Evolutionary conservation across 768 basidiomycete genomes (phyloP).

Genomic region (Tylopilus balloui): DNA sequence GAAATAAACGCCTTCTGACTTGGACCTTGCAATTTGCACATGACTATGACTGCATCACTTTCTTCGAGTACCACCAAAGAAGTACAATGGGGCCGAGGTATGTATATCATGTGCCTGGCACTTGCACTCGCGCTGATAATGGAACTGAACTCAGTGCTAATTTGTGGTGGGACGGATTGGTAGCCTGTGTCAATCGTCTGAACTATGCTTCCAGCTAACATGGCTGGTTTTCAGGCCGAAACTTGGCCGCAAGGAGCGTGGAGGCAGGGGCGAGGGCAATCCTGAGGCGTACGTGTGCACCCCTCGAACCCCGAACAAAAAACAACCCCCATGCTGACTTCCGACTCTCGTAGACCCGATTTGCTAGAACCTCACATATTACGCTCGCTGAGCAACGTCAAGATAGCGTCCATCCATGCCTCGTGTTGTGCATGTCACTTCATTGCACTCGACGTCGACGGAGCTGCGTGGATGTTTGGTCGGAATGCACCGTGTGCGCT

Average conservation of each 20-base stretch:
- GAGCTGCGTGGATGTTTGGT: conserved; percentile 87
- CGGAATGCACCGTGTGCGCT: conserved; percentile 70
- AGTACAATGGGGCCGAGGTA: conserved; percentile 44
- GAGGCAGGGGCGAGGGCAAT: conserved; percentile 42
- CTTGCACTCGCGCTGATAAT: conserved; percentile 14
- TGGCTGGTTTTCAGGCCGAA: conserved; percentile 50
- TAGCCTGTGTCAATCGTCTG: conserved; percentile 26
- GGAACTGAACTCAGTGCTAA: conserved; percentile 50
- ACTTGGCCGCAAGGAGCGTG: conserved; percentile 71
- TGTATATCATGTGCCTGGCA: conserved; percentile 11
- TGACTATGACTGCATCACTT: conserved; percentile 27
- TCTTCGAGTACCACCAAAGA: conserved; percentile 25
- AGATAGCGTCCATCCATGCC: conserved; percentile 65
- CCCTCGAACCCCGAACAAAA: neutral
- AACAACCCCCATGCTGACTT: conserved; percentile 6
- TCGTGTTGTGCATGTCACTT: conserved; percentile 76
- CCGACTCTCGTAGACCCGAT: conserved; percentile 57
- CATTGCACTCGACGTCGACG: conserved; percentile 67
- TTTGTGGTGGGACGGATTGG: conserved; percentile 89
- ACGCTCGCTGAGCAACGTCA: conserved; percentile 80
- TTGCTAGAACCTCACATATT: conserved; percentile 85
- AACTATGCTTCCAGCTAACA: conserved; percentile 6
- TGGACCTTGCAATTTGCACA: conserved; percentile 26
- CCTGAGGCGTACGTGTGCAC: conserved; percentile 31
- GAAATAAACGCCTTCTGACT: conserved; percentile 18